phyloP scores from a whole-genome alignment of 257 asterid species.

The Fraxinus americana region DNA sequence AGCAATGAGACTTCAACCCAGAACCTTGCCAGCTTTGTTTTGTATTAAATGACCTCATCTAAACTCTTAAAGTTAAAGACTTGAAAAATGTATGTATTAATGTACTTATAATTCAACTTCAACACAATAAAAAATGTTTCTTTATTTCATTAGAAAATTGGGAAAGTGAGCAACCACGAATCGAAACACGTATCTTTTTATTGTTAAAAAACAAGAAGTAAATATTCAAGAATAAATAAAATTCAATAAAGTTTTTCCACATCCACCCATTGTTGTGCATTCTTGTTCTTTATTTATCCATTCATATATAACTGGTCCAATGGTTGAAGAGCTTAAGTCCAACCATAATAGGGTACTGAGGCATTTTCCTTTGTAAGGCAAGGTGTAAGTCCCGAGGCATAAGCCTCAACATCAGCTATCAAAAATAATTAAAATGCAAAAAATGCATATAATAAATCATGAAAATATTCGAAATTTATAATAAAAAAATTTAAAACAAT shows the following conservation, averaged over 20 bases:
- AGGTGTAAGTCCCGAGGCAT: neutral
- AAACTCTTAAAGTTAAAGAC: neutral
- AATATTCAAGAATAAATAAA: no score
- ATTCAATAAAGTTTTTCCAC: neutral
- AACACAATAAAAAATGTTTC: neutral
- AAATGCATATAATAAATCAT: no score
- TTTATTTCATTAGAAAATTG: slow-evolving; percentile 6
- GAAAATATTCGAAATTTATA: no score
- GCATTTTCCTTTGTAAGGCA: neutral
- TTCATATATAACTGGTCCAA: neutral
- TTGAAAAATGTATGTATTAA: neutral
- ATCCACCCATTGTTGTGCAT: neutral
- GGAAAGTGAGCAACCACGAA: neutral
- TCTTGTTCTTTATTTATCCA: neutral
- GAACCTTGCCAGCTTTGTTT: neutral
- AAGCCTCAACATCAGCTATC: neutral
- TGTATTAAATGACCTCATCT: neutral
- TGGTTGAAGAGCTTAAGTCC: neutral
- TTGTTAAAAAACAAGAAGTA: neutral
- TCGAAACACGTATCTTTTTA: neutral
- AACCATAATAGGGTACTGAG: neutral
- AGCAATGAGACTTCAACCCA: neutral
- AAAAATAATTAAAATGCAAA: no score
- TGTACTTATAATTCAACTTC: neutral
- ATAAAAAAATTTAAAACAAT: no score